Evolutionary conservation across 805 yeast species (phyloP), one percentile per base, ranked within the genome.

Genomic region (Candida verbasci): DNA sequence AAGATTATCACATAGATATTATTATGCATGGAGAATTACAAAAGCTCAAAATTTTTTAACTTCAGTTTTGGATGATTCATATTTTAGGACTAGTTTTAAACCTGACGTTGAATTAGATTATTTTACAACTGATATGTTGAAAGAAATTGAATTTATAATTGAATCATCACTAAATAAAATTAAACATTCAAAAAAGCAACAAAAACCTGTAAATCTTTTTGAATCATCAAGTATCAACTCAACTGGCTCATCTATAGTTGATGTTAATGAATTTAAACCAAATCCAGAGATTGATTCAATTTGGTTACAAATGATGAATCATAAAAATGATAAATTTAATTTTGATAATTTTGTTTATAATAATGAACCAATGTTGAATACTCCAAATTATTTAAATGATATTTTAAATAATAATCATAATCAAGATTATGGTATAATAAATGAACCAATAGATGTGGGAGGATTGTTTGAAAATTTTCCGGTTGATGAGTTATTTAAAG

Each of bases 1-100:
- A 11, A 63, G 65, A 28, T 56, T 82, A 25, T 74, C 84, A 11
- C 65, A 60, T 20, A 67, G 77, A 42, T 82, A 80, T 50, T 78
- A 51, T n/a, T n/a, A n/a, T n/a, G n/a, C n/a, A n/a, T n/a, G n/a
- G n/a, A n/a, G n/a, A n/a, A n/a, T n/a, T n/a, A 66, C 76, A 28
- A 80, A 80, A 46, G 81, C 84, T 0, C 74, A 73, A 34, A 55
- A 53, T 7, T 68, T 62, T 29, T 46, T 78, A 16, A 44, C 67
- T 11, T 58, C 54, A 16, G 35, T 70, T 4, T 38, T 75, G 8
- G 53, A 43, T 0, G 53, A 59, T 15, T 45, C 57, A 12, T 58
- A 53, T 7, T 48, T 60, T 31, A 33, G 27, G 24, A 31, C 29
- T 28, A 36, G n/a, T 17, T 41, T 41, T 29, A 42, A 36, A 15